Evolutionary conservation across 306 rosid species (phyloP).

Genomic region (Castanea sativa): DNA sequence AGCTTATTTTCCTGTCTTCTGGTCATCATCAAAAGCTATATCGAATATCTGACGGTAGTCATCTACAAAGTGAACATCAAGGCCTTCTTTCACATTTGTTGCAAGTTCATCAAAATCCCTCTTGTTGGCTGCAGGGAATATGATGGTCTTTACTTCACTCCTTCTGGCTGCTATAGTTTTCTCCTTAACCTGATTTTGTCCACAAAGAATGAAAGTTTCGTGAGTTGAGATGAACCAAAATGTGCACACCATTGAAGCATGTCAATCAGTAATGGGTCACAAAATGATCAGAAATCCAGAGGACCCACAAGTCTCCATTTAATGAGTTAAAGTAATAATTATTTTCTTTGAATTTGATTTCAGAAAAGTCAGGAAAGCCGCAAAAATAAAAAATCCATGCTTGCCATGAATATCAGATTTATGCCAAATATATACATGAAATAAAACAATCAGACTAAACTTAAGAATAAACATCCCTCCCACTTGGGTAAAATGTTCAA

Average conservation of each 20-base stretch:
- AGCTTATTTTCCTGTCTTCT: slow-evolving; percentile 27
- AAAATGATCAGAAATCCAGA: not conserved
- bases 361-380: not conserved
- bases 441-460: not conserved
- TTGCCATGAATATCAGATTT: not conserved
- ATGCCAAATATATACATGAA: not conserved
- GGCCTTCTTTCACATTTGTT: slow-evolving; percentile 77
- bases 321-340: not conserved
- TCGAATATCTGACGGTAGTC: slow-evolving; percentile 69
- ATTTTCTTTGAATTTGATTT: not conserved
- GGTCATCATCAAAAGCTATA: slow-evolving; percentile 62
- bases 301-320: not conserved
- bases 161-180: slow-evolving; percentile 96
- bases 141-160: slow-evolving; percentile 76
- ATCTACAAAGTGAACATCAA: slow-evolving; percentile 91
- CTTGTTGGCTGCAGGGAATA: slow-evolving; percentile 89
- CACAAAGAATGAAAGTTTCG: slow-evolving; percentile 21
- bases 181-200: slow-evolving; percentile 79
- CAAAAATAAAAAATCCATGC: not conserved
- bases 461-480: not conserved
- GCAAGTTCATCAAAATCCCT: slow-evolving; percentile 50
- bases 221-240: slow-evolving; percentile 22
- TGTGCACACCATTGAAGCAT: not conserved
- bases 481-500: not conserved
- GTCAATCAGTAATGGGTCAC: not conserved